phyloP scores from a whole-genome alignment of 2,329 filamentous ascomycete genomes.

The Paraphoma sp. region DNA sequence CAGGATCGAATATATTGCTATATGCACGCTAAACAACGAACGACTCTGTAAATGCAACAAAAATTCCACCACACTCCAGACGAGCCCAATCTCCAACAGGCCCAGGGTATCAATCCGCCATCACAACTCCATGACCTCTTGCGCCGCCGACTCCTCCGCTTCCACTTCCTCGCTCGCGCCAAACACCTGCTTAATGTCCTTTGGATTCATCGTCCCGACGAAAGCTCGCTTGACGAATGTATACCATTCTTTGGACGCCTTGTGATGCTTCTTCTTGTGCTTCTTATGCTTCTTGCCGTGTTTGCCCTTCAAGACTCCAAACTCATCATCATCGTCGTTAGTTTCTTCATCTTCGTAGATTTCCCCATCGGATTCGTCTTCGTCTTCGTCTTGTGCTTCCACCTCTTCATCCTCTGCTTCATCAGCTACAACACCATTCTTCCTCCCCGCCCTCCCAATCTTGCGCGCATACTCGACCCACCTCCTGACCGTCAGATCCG shows the following conservation, averaged over 20 bases:
- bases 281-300: conserved; percentile 58
- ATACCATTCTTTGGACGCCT: conserved; percentile 72
- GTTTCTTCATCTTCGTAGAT: conserved; percentile 13
- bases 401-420: conserved; percentile 28
- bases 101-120: neutral
- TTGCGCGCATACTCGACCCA: conserved; percentile 79
- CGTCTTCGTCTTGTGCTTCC: conserved; percentile 3
- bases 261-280: conserved; percentile 58
- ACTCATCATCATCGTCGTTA: conserved; percentile 15
- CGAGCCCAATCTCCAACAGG: no score
- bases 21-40: neutral
- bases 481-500: conserved; percentile 84
- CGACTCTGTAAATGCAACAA: neutral
- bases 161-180: neutral
- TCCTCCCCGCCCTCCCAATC: conserved; percentile 66
- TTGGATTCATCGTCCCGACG: conserved; percentile 72
- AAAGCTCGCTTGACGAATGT: conserved; percentile 81
- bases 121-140: conserved; percentile 29
- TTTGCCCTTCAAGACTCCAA: conserved; percentile 44
- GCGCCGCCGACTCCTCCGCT: conserved; percentile 4
- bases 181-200: conserved; percentile 64
- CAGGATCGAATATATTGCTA: neutral
- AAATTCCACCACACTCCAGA: no score
- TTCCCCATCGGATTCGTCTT: conserved; percentile 24
- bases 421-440: conserved; percentile 2